These are phyloP conservation scores for Telopea speciosissima DNA, from an alignment of 177 flowering plant genomes.

Conservation along the genomic window DNA sequence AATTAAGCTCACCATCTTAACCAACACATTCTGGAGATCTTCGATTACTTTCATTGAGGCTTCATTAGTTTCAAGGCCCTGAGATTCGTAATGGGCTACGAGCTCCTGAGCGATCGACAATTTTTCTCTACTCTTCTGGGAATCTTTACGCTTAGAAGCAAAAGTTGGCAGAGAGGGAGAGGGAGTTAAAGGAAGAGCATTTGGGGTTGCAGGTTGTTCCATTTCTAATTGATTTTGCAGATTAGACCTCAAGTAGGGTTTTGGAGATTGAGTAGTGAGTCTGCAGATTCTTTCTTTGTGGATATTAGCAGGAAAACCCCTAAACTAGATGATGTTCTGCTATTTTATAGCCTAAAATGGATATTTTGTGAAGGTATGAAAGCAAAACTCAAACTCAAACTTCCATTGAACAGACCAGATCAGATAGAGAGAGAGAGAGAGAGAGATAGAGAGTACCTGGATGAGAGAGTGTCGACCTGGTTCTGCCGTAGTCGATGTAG, in stretches of 20 bases:
- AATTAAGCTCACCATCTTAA: slow-evolving; percentile 33
- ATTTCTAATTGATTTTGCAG: neutral
- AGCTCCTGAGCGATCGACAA: slow-evolving; percentile 56
- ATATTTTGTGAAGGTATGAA: too few relatives aligned
- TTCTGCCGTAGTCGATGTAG: too few relatives aligned
- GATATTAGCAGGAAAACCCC: neutral
- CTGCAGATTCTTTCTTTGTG: neutral
- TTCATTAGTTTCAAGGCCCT: slow-evolving; percentile 49
- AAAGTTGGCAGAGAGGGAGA: slow-evolving; percentile 6
- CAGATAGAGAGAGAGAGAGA: too few relatives aligned
- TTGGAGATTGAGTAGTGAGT: neutral
- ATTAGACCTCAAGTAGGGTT: neutral
- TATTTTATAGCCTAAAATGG: neutral
- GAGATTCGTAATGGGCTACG: slow-evolving; percentile 55
- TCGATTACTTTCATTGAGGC: slow-evolving; percentile 72
- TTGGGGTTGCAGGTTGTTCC: slow-evolving; percentile 14
- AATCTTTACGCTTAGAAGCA: neutral
- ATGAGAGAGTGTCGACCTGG: too few relatives aligned
- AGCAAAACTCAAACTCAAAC: too few relatives aligned
- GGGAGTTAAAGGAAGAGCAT: slow-evolving; percentile 5
- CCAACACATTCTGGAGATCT: slow-evolving; percentile 57
- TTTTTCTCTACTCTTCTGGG: slow-evolving; percentile 18
- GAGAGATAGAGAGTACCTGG: too few relatives aligned
- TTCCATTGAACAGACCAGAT: too few relatives aligned
- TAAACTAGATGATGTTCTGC: neutral